Percentiles rank a stretch among this genome's conserved stretches.
Conservation (phyloP, 2,329 filamentous ascomycete species). For the Diaporthe capsici region DNA sequence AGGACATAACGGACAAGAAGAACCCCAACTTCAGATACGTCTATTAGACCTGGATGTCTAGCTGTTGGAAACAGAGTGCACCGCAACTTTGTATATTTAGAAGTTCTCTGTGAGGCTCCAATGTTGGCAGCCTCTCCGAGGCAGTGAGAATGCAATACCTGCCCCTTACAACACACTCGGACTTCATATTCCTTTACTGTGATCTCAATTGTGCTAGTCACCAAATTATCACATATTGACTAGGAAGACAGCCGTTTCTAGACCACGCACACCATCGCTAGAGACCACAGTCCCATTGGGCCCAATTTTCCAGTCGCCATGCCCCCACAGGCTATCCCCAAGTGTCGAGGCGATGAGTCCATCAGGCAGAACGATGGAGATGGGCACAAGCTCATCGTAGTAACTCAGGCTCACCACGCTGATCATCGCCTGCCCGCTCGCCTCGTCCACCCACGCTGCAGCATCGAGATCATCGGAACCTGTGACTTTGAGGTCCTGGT, state of each 20-base stretch:
- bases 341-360: conserved; percentile 25
- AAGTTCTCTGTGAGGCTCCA: not conserved
- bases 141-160: not conserved
- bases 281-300: conserved; percentile 24
- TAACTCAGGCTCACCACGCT: conserved; percentile 43
- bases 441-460: conserved; percentile 55
- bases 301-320: conserved; percentile 37
- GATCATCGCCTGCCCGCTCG: conserved; percentile 36
- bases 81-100: not conserved
- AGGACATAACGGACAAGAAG: conserved; percentile 74
- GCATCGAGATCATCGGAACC: conserved; percentile 53
- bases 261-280: conserved; percentile 13
- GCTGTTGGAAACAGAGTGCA: not conserved
- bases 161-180: too few species aligned
- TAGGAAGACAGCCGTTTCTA: conserved; percentile 26
- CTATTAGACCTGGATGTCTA: conserved; percentile 49
- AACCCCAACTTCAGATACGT: conserved; percentile 73
- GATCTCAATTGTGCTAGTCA: not conserved
- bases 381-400: conserved; percentile 1
- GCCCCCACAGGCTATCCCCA: conserved; percentile 37
- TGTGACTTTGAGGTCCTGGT: conserved; percentile 44
- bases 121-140: not conserved
- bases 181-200: not conserved
- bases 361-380: conserved; percentile 38
- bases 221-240: conserved; percentile 10